Conservation (phyloP, 345 rosid species). For the Heritiera fomes region DNA sequence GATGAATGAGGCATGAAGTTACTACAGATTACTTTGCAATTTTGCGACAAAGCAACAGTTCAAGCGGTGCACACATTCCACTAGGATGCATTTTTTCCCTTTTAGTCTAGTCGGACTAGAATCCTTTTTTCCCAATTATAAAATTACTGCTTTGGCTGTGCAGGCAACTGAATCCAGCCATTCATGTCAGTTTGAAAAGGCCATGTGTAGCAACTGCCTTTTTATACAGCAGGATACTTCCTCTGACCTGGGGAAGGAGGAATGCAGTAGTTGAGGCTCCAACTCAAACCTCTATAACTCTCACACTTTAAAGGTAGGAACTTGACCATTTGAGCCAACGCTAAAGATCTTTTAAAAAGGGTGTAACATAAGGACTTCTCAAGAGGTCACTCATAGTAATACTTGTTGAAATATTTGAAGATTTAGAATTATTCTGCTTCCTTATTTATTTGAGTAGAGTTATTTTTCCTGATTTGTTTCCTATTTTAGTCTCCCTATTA, state of each 20-base stretch:
- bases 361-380: too few species aligned
- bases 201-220: not conserved
- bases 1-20: not conserved
- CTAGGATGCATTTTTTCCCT: not conserved
- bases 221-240: not conserved
- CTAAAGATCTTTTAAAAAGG: too few species aligned
- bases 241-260: not conserved
- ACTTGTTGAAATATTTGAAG: too few species aligned
- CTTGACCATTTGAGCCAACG: too few species aligned
- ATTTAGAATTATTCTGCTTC: too few species aligned
- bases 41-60: not conserved
- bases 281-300: too few species aligned
- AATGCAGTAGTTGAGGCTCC: too few species aligned
- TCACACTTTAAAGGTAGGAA: too few species aligned
- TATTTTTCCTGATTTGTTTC: too few species aligned
- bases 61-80: not conserved
- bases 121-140: not conserved
- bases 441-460: too few species aligned
- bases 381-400: too few species aligned
- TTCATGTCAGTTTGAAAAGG: not conserved
- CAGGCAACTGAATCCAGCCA: constrained; percentile 3
- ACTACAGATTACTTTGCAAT: not conserved
- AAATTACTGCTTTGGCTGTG: not conserved
- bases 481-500: too few species aligned
- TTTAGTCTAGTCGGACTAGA: not conserved